Evolutionary conservation across 2,329 filamentous ascomycete genomes (phyloP).

Genomic region (Colletotrichum horii): DNA sequence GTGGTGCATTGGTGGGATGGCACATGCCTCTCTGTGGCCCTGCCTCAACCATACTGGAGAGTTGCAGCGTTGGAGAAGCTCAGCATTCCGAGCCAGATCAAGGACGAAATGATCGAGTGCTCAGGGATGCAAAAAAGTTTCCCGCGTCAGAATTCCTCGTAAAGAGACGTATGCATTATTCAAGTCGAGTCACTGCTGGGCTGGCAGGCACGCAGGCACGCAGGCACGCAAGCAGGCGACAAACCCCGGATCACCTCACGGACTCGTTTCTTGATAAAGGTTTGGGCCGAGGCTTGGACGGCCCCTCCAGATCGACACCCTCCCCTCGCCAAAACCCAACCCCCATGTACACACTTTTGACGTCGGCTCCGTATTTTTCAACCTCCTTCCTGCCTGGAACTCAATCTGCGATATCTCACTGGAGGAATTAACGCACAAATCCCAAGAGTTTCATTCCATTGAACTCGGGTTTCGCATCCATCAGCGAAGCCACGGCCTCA

Average conservation of each 20-base stretch:
- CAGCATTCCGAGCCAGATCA: not conserved
- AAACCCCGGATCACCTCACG: not conserved
- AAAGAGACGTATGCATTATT: not conserved
- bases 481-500: not conserved
- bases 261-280: not conserved
- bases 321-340: not conserved
- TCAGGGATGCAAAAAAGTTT: not conserved
- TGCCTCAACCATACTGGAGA: not conserved
- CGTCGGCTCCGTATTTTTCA: conserved; percentile 3
- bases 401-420: conserved; percentile 4
- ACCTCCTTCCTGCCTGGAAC: conserved; percentile 2
- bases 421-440: conserved; percentile 10
- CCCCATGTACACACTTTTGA: not conserved
- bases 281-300: conserved; percentile 10
- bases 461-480: not conserved
- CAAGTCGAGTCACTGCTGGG: not conserved
- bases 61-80: not conserved
- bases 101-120: not conserved
- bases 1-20: not conserved
- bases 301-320: conserved; percentile 5
- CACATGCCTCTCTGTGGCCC: conserved; percentile 4
- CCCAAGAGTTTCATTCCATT: not conserved
- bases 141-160: not conserved
- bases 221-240: not conserved
- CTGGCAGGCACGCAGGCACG: not conserved